Percentiles rank a stretch among this genome's conserved stretches.
phyloP scores from a whole-genome alignment of 2,329 filamentous ascomycete species.

The Fusarium acutatum region DNA sequence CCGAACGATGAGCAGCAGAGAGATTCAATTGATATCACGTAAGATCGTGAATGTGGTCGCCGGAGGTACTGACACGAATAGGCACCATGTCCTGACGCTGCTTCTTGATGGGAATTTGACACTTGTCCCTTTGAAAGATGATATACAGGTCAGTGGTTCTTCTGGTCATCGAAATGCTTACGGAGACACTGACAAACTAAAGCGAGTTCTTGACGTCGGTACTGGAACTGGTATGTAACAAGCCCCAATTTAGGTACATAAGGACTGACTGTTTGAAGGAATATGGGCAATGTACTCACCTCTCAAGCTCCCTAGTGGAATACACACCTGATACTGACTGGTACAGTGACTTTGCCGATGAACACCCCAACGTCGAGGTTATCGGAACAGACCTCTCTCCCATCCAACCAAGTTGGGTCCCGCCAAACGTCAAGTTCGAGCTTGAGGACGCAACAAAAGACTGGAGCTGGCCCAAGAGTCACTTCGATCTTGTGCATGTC shows the following conservation, averaged over 20 bases:
- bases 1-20: conserved; percentile 13
- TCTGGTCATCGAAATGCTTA: accelerated
- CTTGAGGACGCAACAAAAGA: not conserved
- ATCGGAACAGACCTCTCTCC: not conserved
- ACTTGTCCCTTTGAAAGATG: not conserved
- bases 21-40: conserved; percentile 19
- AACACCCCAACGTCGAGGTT: not conserved
- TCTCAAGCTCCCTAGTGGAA: accelerated
- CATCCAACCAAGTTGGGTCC: not conserved
- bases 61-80: not conserved
- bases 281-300: not conserved
- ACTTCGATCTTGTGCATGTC: not conserved
- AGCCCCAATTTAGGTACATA: accelerated
- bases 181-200: not conserved
- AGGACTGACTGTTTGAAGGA: not conserved
- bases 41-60: accelerated
- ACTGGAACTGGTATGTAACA: not conserved
- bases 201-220: not conserved
- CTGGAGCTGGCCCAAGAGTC: not conserved
- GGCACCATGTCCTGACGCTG: not conserved
- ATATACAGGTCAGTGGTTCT: not conserved
- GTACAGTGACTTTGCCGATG: not conserved
- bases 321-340: not conserved
- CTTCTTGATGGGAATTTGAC: not conserved
- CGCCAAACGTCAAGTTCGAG: not conserved